Evolutionary conservation across 2,329 filamentous ascomycete species (phyloP), one percentile per base, ranked within the genome.

Genomic region (Cladosporium sp.): DNA sequence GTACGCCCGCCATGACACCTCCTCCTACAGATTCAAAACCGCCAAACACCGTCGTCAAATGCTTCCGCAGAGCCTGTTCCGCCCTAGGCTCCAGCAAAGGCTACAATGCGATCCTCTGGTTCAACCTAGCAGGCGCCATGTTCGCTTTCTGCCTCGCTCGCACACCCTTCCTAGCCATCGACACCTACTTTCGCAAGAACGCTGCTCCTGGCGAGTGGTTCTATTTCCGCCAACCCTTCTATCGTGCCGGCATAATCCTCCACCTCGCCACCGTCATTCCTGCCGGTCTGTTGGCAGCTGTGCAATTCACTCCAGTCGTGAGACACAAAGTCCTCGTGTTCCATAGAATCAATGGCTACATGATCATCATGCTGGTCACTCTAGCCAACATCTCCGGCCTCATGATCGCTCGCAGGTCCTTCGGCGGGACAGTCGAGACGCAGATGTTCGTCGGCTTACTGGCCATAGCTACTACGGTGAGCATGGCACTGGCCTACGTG

Each of bases 291-390:
- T 70, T 79, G 5, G 71, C 70, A 2, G 61, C 71, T 0, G 66
- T 71, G 9, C 77, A 79, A 58, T 78, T 78, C 64, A 66, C 73
- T 0, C 77, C 76, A 1, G 64, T 70, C 24, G 73, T 78, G 52
- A 71, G 77, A 1, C 75, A 81, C 62, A 79, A 75, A 61, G 65
- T 71, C 50, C 70, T 83, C 1, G 58, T 81, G 1, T 67, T 86
- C 20, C 85, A 88, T 65, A 80, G 84, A 0, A 75, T 87, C 56
- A 83, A 80, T 54, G 85, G 85, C 1, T 86, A 86, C 58, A 35
- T 80, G 4, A 67, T 84, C 54, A 59, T 83, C 0, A 56, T 81
- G 0, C 71, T 87, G 0, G 72, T 79, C 2, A 34, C 79, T 0
- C 55, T 79, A 2, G 72, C 73, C 15, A 78, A 78, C 2, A 72